Conservation (phyloP, 148 eudicot genomes). For the Vaccinium corymbosum region DNA sequence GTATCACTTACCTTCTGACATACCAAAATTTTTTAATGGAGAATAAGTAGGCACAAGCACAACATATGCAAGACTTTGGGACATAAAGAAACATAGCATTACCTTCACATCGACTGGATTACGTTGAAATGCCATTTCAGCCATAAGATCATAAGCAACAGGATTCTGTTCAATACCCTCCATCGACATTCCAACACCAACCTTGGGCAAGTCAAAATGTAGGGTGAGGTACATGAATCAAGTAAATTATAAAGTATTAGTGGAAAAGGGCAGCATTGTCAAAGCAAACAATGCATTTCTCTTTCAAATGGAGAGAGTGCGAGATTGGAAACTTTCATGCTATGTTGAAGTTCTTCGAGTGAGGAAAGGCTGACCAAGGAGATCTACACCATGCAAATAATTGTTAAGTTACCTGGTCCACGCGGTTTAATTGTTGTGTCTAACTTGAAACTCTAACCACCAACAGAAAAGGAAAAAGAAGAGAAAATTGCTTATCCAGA, state of each 20-base stretch:
- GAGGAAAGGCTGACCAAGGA: not conserved
- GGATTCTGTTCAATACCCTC: constrained; percentile 63
- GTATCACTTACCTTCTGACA: not conserved
- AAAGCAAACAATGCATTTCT: not conserved
- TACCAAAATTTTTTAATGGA: not conserved
- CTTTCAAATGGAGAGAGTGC: not conserved
- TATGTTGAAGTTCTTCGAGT: not conserved
- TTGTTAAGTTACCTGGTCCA: not conserved
- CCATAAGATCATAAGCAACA: constrained; percentile 52
- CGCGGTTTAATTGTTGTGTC: not conserved
- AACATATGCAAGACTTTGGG: not conserved
- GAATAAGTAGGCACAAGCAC: not conserved
- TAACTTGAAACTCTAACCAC: not conserved
- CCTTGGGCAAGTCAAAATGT: constrained; percentile 19
- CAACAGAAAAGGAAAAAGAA: not conserved
- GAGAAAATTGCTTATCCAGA: not conserved
- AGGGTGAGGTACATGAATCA: constrained; percentile 14
- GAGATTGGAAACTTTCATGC: not conserved
- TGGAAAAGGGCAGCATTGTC: not conserved
- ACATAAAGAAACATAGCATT: constrained; percentile 9
- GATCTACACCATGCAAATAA: not conserved
- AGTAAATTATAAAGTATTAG: not conserved
- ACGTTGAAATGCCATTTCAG: constrained; percentile 49
- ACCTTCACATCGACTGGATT: constrained; percentile 40
- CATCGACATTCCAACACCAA: constrained; percentile 63